Conservation (phyloP, 2,329 filamentous ascomycete species). For the Alternaria sp. region DNA sequence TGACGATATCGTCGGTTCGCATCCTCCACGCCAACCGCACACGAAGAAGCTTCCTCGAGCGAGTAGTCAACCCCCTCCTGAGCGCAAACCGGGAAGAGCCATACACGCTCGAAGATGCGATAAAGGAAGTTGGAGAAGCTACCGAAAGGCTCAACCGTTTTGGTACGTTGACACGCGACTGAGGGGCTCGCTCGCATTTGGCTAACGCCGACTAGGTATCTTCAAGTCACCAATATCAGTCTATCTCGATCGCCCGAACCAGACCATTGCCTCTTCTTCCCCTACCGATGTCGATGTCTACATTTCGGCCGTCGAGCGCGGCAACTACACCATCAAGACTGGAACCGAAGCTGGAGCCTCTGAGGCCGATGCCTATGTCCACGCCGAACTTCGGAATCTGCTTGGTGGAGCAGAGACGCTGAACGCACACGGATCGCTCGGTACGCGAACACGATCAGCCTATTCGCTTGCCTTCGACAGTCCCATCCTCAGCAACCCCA, state of each 20-base stretch:
- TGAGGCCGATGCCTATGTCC: conserved; percentile 92
- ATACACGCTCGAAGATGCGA: conserved; percentile 79
- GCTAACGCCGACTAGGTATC: conserved; percentile 68
- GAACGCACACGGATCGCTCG: conserved; percentile 84
- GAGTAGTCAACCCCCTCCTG: conserved; percentile 79
- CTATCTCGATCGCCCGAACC: conserved; percentile 79
- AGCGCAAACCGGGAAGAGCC: conserved; percentile 70
- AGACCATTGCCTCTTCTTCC: conserved; percentile 72
- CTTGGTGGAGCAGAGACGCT: conserved; percentile 93
- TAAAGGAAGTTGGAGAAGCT: conserved; percentile 73
- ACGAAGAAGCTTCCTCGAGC: conserved; percentile 82
- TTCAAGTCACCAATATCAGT: conserved; percentile 84
- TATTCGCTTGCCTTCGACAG: conserved; percentile 88
- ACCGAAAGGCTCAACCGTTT: conserved; percentile 80
- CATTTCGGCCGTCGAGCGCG: conserved; percentile 79
- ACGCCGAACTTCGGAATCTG: conserved; percentile 86
- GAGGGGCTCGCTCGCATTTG: neutral
- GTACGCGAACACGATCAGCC: conserved; percentile 88
- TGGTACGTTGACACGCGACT: conserved; percentile 62
- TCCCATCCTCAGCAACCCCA: conserved; percentile 83
- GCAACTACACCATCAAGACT: conserved; percentile 86
- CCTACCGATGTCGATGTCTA: conserved; percentile 83
- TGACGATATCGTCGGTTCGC: conserved; percentile 85
- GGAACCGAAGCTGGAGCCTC: conserved; percentile 94
- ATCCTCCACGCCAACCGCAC: conserved; percentile 85